These are phyloP conservation scores for Suillus lakei DNA, from an alignment of 768 basidiomycete species.

Conservation along the genomic window DNA sequence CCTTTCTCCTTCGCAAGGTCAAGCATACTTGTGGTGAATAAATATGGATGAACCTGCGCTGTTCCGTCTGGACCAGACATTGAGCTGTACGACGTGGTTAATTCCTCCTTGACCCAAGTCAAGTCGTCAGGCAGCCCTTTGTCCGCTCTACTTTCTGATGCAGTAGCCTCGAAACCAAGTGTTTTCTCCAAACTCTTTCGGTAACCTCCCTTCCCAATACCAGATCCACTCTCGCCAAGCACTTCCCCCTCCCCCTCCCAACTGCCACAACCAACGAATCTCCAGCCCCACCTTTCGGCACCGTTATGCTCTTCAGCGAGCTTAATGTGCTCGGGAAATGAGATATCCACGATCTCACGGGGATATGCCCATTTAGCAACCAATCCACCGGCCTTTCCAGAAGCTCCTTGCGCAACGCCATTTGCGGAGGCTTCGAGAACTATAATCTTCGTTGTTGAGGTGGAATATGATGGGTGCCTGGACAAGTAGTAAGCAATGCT, in stretches of 20 bases:
- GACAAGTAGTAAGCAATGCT: slow-evolving; percentile 83
- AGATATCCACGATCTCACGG: slow-evolving; percentile 68
- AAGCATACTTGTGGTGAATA: slow-evolving; percentile 76
- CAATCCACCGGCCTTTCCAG: slow-evolving; percentile 85
- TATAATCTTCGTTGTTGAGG: slow-evolving; percentile 50
- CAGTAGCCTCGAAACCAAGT: slow-evolving; percentile 42
- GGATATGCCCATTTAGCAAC: slow-evolving; percentile 88
- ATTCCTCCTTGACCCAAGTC: slow-evolving; percentile 56
- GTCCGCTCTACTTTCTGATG: slow-evolving; percentile 19
- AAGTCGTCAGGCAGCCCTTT: slow-evolving; percentile 55
- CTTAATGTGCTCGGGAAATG: slow-evolving; percentile 67
- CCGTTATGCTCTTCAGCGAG: slow-evolving; percentile 76
- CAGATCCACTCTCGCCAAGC: slow-evolving; percentile 21
- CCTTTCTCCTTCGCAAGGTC: slow-evolving; percentile 62
- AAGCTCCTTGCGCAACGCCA: slow-evolving; percentile 78
- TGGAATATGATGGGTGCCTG: slow-evolving; percentile 53
- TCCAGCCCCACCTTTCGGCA: slow-evolving; percentile 79
- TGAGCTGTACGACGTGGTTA: slow-evolving; percentile 64
- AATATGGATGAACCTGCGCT: slow-evolving; percentile 78
- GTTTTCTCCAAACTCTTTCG: slow-evolving; percentile 61
- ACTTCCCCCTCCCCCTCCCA: slow-evolving; percentile 70
- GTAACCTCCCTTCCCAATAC: slow-evolving; percentile 35
- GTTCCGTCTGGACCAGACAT: slow-evolving; percentile 59
- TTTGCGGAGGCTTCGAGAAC: slow-evolving; percentile 72
- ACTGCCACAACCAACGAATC: slow-evolving; percentile 71